phyloP scores from a whole-genome alignment of 495 filamentous ascomycete genomes.

The Rusavskia elegans region DNA sequence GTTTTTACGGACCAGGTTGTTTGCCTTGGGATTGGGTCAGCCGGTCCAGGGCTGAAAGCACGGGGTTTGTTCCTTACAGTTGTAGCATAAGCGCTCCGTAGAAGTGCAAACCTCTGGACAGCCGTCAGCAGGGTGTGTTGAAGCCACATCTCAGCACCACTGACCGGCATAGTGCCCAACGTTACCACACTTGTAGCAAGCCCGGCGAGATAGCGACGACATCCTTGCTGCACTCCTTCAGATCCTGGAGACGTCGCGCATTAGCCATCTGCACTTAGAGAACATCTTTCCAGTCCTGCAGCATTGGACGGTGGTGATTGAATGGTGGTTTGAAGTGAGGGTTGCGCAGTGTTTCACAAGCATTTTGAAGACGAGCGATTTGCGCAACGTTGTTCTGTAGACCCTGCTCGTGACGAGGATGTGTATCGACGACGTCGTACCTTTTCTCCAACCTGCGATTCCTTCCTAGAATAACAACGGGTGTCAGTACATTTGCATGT shows the following conservation, averaged over 20 bases:
- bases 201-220: slow-evolving; percentile 91
- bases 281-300: not conserved
- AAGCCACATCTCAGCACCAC: slow-evolving; percentile 12
- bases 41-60: slow-evolving; percentile 2
- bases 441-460: slow-evolving; percentile 5
- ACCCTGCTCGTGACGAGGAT: not conserved
- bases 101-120: slow-evolving; percentile 80
- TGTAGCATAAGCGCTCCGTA: slow-evolving; percentile 96
- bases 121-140: slow-evolving; percentile 8
- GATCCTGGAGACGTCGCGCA: not conserved
- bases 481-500: not conserved
- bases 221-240: slow-evolving; percentile 2
- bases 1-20: slow-evolving; percentile 52
- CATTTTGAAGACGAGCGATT: not conserved
- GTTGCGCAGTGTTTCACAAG: not conserved
- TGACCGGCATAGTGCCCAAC: slow-evolving; percentile 90
- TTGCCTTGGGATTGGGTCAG: slow-evolving; percentile 39
- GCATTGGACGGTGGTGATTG: not conserved
- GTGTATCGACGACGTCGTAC: not conserved
- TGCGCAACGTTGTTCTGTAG: not conserved
- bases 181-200: slow-evolving; percentile 99
- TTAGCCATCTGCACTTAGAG: not conserved
- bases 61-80: slow-evolving; percentile 50
- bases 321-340: not conserved
- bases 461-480: not conserved